phyloP scores from a whole-genome alignment of 805 yeast genomes.

The Candida takata region DNA sequence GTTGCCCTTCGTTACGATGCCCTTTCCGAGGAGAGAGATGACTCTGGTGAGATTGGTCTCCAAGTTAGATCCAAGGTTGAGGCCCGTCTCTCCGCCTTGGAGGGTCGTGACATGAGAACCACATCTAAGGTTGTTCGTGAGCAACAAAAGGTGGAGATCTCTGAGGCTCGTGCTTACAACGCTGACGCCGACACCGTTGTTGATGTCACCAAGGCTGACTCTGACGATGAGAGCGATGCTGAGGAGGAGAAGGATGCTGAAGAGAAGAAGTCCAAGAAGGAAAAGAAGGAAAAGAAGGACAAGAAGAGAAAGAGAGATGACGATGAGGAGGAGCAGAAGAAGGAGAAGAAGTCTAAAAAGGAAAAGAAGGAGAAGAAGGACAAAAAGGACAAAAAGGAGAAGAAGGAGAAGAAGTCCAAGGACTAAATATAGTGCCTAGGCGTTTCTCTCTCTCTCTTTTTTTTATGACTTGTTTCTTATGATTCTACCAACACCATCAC shows the following conservation, averaged over 20 bases:
- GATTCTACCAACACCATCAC: background rate
- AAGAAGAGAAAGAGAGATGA: too few species aligned
- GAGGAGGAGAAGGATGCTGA: slow-evolving; percentile 32
- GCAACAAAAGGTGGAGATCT: slow-evolving; percentile 78
- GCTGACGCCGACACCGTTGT: slow-evolving; percentile 67
- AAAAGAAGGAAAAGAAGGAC: slow-evolving; percentile 15
- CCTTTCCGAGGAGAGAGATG: slow-evolving; percentile 93
- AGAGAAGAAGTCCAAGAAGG: slow-evolving; percentile 17
- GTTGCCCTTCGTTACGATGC: slow-evolving; percentile 96
- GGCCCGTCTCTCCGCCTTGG: slow-evolving; percentile 86
- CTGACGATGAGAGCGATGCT: slow-evolving; percentile 32
- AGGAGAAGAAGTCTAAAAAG: too few species aligned
- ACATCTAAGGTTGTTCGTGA: slow-evolving; percentile 77
- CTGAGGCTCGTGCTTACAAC: slow-evolving; percentile 83
- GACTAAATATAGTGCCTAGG: slow-evolving; percentile 5
- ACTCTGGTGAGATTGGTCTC: slow-evolving; percentile 88
- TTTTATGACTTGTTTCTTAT: background rate
- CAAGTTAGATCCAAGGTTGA: slow-evolving; percentile 91
- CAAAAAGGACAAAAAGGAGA: too few species aligned
- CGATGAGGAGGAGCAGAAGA: too few species aligned
- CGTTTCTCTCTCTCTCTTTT: background rate
- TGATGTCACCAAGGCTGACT: slow-evolving; percentile 27
- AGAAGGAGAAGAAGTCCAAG: slow-evolving; percentile 16
- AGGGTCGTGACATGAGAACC: slow-evolving; percentile 94
- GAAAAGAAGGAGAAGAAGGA: slow-evolving; percentile 16